Evolutionary conservation across 768 basidiomycete species (phyloP).

Genomic region (Collybiopsis confluens): DNA sequence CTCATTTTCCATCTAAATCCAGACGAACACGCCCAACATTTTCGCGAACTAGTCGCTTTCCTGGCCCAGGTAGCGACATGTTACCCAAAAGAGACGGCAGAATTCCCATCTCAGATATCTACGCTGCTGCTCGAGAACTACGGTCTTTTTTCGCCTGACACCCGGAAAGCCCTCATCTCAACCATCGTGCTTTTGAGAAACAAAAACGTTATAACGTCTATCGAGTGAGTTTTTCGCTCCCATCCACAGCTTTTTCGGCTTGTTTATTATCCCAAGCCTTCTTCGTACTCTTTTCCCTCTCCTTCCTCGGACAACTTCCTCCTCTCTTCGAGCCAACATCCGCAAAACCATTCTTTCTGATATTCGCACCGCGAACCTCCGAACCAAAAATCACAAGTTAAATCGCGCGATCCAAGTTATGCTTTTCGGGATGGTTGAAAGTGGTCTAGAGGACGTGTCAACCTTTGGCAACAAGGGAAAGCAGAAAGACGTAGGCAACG

Average conservation of each 20-base stretch:
- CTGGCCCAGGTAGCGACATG: slow-evolving; percentile 92
- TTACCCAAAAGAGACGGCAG: slow-evolving; percentile 87
- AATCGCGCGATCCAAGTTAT: slow-evolving; percentile 95
- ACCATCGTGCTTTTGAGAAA: slow-evolving; percentile 92
- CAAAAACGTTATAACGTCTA: slow-evolving; percentile 86
- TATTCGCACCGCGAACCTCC: slow-evolving; percentile 85
- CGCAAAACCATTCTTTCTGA: slow-evolving; percentile 92
- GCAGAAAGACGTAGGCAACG: slow-evolving; percentile 30
- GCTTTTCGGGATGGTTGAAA: slow-evolving; percentile 94
- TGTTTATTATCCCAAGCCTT: slow-evolving; percentile 47
- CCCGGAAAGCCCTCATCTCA: slow-evolving; percentile 80
- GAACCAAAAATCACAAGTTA: slow-evolving; percentile 89
- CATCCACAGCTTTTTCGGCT: not conserved
- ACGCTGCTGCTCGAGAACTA: slow-evolving; percentile 76
- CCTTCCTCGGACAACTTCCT: slow-evolving; percentile 88
- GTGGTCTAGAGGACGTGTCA: slow-evolving; percentile 80
- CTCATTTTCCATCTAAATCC: slow-evolving; percentile 82
- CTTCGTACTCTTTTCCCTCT: slow-evolving; percentile 91
- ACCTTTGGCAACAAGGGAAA: slow-evolving; percentile 77
- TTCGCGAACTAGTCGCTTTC: slow-evolving; percentile 85
- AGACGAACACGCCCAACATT: slow-evolving; percentile 80
- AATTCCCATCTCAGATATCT: slow-evolving; percentile 79
- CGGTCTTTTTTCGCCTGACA: slow-evolving; percentile 71
- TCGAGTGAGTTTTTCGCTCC: slow-evolving; percentile 60
- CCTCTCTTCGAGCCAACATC: slow-evolving; percentile 78